A percentile compares a stretch with the other conserved stretches of the same genome.
These are phyloP conservation scores for Alnus glutinosa DNA, from an alignment of 306 rosid species.

Conservation along the genomic window DNA sequence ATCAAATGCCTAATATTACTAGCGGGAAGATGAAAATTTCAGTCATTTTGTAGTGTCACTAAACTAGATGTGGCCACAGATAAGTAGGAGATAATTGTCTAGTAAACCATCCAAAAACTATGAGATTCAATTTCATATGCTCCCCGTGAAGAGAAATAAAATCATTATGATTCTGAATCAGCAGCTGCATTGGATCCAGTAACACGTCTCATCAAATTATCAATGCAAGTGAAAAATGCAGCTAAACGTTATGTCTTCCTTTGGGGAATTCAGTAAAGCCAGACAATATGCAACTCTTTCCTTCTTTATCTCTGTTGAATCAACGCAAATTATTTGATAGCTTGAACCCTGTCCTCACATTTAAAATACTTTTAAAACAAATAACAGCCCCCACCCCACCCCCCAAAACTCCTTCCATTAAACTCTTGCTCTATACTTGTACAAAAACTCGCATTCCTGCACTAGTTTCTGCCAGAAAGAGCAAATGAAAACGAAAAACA, in stretches of 20 bases:
- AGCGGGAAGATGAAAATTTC: neutral
- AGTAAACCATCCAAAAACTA: neutral
- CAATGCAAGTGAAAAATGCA: neutral
- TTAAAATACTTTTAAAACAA: neutral
- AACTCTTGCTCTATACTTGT: neutral
- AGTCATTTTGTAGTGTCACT: neutral
- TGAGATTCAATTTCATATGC: neutral
- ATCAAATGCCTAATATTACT: neutral
- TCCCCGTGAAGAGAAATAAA: neutral
- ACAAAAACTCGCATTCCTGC: neutral
- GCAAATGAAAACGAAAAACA: neutral
- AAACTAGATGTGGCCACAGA: neutral
- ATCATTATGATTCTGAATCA: neutral
- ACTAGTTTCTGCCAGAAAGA: neutral
- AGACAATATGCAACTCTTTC: neutral
- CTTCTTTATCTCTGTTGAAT: neutral
- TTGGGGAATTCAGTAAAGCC: neutral
- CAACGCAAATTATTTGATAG: neutral
- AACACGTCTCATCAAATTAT: neutral
- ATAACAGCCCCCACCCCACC: neutral
- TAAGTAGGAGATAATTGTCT: neutral
- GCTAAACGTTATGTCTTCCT: neutral
- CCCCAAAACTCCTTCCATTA: neutral
- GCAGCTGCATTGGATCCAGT: neutral
- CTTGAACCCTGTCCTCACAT: conserved; percentile 1